Conservation (phyloP, 768 basidiomycete genomes). For the Amanita fuliginea region DNA sequence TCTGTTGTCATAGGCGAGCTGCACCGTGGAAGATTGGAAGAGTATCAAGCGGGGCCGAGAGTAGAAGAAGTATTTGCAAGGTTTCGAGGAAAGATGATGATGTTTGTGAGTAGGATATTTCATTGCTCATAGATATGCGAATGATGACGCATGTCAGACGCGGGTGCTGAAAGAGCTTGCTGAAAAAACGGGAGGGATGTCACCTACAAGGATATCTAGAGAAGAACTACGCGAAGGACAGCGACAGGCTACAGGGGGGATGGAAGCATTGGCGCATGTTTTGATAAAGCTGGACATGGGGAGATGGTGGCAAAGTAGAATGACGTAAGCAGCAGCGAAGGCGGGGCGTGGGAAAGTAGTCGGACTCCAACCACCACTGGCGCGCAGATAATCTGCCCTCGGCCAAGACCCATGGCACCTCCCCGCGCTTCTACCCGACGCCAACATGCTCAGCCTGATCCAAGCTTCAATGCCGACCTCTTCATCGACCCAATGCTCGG, state of each 20-base stretch:
- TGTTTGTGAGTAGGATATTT: slow-evolving; percentile 35
- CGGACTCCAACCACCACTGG: slow-evolving; percentile 39
- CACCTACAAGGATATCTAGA: slow-evolving; percentile 12
- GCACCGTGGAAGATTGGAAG: slow-evolving; percentile 39
- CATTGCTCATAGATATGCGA: background rate
- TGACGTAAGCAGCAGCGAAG: background rate
- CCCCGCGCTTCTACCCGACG: slow-evolving; percentile 49
- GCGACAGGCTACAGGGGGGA: slow-evolving; percentile 33
- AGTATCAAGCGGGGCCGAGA: slow-evolving; percentile 50
- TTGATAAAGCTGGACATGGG: slow-evolving; percentile 41
- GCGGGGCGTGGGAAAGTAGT: slow-evolving; percentile 14
- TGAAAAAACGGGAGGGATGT: slow-evolving; percentile 32
- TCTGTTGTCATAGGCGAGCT: slow-evolving; percentile 55
- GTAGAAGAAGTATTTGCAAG: slow-evolving; percentile 42
- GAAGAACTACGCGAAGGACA: background rate
- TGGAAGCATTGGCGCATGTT: slow-evolving; percentile 43
- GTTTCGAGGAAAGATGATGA: slow-evolving; percentile 44
- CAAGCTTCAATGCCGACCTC: slow-evolving; percentile 34
- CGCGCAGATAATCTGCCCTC: slow-evolving; percentile 22
- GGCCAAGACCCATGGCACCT: slow-evolving; percentile 75
- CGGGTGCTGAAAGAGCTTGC: slow-evolving; percentile 42
- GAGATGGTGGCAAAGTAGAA: slow-evolving; percentile 40
- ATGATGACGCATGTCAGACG: slow-evolving; percentile 24
- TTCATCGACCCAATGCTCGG: slow-evolving; percentile 83
- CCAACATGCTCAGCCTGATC: slow-evolving; percentile 19